Percentiles rank a stretch among this genome's conserved stretches.
Conservation (phyloP, 495 filamentous ascomycete species). For the Trichocladium antarcticum region DNA sequence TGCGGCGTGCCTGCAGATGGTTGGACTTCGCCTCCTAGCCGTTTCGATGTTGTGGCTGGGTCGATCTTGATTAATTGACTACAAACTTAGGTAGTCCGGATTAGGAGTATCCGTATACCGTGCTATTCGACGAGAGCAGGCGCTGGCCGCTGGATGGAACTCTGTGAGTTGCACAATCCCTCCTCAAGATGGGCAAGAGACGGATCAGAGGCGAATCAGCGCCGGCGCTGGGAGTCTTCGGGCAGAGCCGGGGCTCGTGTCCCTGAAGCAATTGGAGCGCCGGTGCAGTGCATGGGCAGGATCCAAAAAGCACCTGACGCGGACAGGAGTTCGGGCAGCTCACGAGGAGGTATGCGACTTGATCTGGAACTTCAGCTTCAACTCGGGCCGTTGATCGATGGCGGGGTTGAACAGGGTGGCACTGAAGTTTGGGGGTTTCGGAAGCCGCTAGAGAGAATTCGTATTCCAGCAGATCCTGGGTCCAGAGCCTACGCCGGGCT, state of each 20-base stretch:
- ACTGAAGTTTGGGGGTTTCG: slow-evolving; percentile 15
- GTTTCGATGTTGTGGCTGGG: neutral
- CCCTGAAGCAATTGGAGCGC: slow-evolving; percentile 9
- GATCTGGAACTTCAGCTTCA: slow-evolving; percentile 18
- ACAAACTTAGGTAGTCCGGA: too few relatives aligned
- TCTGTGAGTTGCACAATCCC: neutral
- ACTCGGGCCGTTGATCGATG: slow-evolving; percentile 9
- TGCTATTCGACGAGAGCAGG: neutral
- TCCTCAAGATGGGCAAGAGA: neutral
- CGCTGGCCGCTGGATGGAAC: too few relatives aligned
- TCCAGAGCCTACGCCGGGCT: slow-evolving; percentile 1
- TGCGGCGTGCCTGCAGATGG: slow-evolving; percentile 9
- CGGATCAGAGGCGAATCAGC: slow-evolving; percentile 14
- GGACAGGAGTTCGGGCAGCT: slow-evolving; percentile 3
- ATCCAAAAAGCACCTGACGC: neutral
- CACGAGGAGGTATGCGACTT: slow-evolving; percentile 5
- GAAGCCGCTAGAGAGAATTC: neutral
- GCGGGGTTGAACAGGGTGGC: slow-evolving; percentile 8
- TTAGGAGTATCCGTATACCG: too few relatives aligned
- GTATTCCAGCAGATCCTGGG: slow-evolving; percentile 4
- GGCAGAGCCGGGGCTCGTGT: slow-evolving; percentile 7
- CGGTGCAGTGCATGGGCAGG: slow-evolving; percentile 14
- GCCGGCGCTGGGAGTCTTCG: slow-evolving; percentile 6
- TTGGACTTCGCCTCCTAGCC: neutral
- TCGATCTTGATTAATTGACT: too few relatives aligned